Evolutionary conservation across 345 rosid species (phyloP), one percentile per base, ranked within the genome.

Genomic region (Pistacia integerrima): DNA sequence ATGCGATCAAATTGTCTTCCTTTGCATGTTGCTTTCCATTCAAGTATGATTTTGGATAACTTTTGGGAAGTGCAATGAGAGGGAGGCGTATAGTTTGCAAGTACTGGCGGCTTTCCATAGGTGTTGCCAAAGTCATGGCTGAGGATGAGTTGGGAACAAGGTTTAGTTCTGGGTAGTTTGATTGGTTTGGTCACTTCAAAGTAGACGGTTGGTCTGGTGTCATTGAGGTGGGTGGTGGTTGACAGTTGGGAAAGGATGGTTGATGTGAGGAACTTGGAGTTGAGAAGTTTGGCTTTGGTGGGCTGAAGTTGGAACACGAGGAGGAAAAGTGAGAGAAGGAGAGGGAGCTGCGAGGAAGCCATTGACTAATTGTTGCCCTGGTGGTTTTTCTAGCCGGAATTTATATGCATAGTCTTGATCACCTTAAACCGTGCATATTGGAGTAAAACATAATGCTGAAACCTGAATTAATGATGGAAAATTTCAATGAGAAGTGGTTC

Each of bases 1-100:
- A 94, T 94, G 20, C 98, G 88, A 65, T 94, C 99, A 73, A 77
- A 93, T 72, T 94, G 99, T 59, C 90, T 83, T 41, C 99, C 99
- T 80, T 73, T 78, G 82, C 89, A 83, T 2, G 95, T 91, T 35
- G 99, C 94, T 68, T 83, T 87, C 89, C 92, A 93, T 65, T 93
- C 94, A 25, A 94, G 88, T 81, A 90, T 87, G 63, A 93, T 87
- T 75, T 80, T 94, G 82, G 97, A 87, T 83, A 93, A 88, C 0
- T 78, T 73, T 5, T 59, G 81, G 74, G 84, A 67, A 8, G 85
- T 79, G 83, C 94, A 89, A 69, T 81, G 79, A 7, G 94, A 83
- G 12, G 97, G 95, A 73, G 88, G 89, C 11, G 83, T 84, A 78
- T 93, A 94, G 73, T 89, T 85, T 16, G 88, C 91, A 72, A 89